phyloP scores from a whole-genome alignment of 1,284 basidiomycete genomes.

The Phellinidium pouzarii region DNA sequence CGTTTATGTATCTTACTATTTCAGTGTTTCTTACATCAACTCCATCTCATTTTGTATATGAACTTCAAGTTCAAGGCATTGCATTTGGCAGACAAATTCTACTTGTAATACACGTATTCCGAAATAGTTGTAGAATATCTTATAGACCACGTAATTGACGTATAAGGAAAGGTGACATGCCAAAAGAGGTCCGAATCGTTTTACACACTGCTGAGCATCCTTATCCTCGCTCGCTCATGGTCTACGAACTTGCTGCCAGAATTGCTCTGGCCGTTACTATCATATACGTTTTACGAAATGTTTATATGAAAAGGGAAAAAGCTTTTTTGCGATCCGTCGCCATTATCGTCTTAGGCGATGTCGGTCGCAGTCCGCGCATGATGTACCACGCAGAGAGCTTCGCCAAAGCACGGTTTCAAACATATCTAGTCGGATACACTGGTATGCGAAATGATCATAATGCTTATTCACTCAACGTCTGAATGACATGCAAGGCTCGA shows the following conservation, averaged over 20 bases:
- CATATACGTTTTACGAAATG: constrained; percentile 8
- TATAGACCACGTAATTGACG: no score
- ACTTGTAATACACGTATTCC: no score
- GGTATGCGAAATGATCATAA: constrained; percentile 40
- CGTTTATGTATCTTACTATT: no score
- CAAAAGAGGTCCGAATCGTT: no score
- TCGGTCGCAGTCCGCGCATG: constrained; percentile 94
- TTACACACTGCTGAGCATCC: no score
- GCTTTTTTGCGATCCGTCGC: constrained; percentile 54
- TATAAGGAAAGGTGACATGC: no score
- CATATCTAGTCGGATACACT: constrained; percentile 81
- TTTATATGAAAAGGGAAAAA: constrained; percentile 11
- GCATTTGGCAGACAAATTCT: no score
- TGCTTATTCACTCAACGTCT: background rate
- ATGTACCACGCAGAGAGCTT: constrained; percentile 98
- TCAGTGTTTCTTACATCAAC: no score
- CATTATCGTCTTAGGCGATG: constrained; percentile 91
- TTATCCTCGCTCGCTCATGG: no score
- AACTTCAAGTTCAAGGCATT: no score
- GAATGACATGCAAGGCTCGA: constrained; percentile 48
- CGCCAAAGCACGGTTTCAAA: constrained; percentile 73
- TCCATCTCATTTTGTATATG: no score
- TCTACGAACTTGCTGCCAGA: background rate
- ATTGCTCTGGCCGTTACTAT: background rate
- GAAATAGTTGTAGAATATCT: no score